phyloP scores from a whole-genome alignment of 306 rosid genomes.

The Prunus padus region DNA sequence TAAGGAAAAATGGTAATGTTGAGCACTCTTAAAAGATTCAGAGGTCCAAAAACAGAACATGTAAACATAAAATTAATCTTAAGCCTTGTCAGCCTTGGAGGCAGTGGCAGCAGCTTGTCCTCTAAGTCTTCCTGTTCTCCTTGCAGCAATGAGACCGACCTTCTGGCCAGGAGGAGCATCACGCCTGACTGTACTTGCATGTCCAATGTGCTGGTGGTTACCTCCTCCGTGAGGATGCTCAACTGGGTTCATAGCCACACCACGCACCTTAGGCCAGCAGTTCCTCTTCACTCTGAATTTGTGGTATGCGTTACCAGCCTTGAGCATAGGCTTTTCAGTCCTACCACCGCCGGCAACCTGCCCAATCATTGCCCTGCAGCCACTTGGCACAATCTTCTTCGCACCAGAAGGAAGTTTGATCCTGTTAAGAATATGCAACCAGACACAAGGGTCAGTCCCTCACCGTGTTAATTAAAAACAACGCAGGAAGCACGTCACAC shows the following conservation, averaged over 20 bases:
- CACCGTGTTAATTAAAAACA: no score
- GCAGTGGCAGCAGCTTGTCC: slow-evolving; percentile 32
- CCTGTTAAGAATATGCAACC: neutral
- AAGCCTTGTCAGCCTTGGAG: slow-evolving; percentile 18
- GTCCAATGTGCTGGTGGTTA: slow-evolving; percentile 34
- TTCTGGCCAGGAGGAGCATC: slow-evolving; percentile 35
- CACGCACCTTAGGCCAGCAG: slow-evolving; percentile 39
- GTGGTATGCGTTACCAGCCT: slow-evolving; percentile 31
- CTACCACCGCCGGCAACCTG: slow-evolving; percentile 32
- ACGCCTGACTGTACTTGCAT: slow-evolving; percentile 34
- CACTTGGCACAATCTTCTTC: slow-evolving; percentile 31
- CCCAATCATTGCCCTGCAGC: slow-evolving; percentile 29
- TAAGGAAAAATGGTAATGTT: neutral
- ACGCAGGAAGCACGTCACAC: neutral
- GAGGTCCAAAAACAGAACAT: neutral
- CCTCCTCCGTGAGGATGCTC: slow-evolving; percentile 37
- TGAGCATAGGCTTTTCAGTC: slow-evolving; percentile 35
- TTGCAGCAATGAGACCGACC: slow-evolving; percentile 36
- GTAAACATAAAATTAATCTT: neutral
- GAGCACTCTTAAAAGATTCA: neutral
- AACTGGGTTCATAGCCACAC: slow-evolving; percentile 33
- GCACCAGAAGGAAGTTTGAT: slow-evolving; percentile 29
- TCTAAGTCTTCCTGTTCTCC: slow-evolving; percentile 34
- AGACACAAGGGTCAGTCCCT: neutral
- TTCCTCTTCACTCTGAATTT: slow-evolving; percentile 37